Evolutionary conservation across 352 stramenopile genomes (phyloP).

Genomic region (Phytophthora niederhauseri): DNA sequence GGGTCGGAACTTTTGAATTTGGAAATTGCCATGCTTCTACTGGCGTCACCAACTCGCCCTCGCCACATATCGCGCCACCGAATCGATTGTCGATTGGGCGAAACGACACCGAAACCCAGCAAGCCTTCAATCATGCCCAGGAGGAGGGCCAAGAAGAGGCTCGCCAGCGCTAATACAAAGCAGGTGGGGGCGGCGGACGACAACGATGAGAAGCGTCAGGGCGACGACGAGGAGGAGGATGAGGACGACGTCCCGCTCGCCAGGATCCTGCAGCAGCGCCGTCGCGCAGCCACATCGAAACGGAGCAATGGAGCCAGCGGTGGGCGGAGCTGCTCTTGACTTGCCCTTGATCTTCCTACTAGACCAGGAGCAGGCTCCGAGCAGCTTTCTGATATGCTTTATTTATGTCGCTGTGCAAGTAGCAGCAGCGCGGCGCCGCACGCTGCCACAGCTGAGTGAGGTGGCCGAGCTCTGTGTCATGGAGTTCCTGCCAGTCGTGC

Average conservation of each 20-base stretch:
- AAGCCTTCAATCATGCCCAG: neutral
- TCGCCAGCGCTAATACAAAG: neutral
- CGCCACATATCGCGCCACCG: slow-evolving; percentile 14
- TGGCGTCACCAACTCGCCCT: slow-evolving; percentile 21
- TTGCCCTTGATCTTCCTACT: slow-evolving; percentile 20
- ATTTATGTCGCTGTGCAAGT: neutral
- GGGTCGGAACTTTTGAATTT: neutral
- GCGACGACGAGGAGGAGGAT: slow-evolving; percentile 11
- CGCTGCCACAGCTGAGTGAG: slow-evolving; percentile 36
- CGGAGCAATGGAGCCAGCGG: slow-evolving; percentile 27
- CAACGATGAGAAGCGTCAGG: neutral
- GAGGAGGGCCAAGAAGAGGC: neutral
- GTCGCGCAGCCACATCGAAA: slow-evolving; percentile 10
- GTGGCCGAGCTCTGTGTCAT: slow-evolving; percentile 51
- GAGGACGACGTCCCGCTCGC: slow-evolving; percentile 34
- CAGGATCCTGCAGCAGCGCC: slow-evolving; percentile 22
- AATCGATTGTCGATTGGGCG: slow-evolving; percentile 13
- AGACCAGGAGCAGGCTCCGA: neutral
- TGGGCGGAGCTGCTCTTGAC: slow-evolving; percentile 25
- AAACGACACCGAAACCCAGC: slow-evolving; percentile 10
- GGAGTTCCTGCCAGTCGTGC: slow-evolving; percentile 55
- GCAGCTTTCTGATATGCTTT: slow-evolving; percentile 19
- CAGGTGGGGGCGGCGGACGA: neutral
- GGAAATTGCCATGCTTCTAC: slow-evolving; percentile 11
- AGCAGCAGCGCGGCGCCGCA: slow-evolving; percentile 9